Percentiles rank a stretch among this genome's conserved stretches.
These are phyloP conservation scores for Drechslerella stenobrocha DNA, from an alignment of 2,329 filamentous ascomycete genomes.

Conservation along the genomic window DNA sequence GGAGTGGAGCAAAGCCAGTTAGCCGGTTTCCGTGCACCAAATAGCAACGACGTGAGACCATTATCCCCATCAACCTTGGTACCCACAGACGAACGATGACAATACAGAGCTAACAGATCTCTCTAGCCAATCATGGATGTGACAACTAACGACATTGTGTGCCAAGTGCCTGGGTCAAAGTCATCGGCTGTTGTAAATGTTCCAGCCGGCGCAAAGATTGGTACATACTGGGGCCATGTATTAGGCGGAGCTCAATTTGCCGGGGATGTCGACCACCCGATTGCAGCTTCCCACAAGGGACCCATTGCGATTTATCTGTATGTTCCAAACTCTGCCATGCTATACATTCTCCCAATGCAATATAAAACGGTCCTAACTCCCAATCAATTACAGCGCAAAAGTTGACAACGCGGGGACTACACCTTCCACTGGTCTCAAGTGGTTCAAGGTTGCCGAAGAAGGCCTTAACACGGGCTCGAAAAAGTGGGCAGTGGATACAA, in stretches of 20 bases:
- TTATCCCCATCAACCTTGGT: neutral
- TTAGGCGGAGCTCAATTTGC: slow-evolving; percentile 62
- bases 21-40: slow-evolving; percentile 60
- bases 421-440: slow-evolving; percentile 56
- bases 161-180: slow-evolving; percentile 55
- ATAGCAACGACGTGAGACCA: slow-evolving; percentile 57
- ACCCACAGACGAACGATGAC: too few relatives aligned
- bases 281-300: slow-evolving; percentile 60
- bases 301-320: slow-evolving; percentile 56
- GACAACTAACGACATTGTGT: slow-evolving; percentile 59
- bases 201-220: slow-evolving; percentile 61
- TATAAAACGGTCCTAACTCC: neutral
- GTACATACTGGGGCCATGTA: slow-evolving; percentile 62
- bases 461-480: slow-evolving; percentile 55
- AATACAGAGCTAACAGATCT: neutral
- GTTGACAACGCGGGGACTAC: slow-evolving; percentile 56
- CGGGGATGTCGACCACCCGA: slow-evolving; percentile 60
- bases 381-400: slow-evolving; percentile 53
- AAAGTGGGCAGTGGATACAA: slow-evolving; percentile 60
- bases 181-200: slow-evolving; percentile 58
- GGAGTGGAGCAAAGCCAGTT: slow-evolving; percentile 60
- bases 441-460: slow-evolving; percentile 58
- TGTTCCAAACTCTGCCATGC: neutral
- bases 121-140: slow-evolving; percentile 59
- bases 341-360: neutral